These are phyloP conservation scores for Septoria linicola DNA, from an alignment of 2,329 filamentous ascomycete species.

Conservation along the genomic window DNA sequence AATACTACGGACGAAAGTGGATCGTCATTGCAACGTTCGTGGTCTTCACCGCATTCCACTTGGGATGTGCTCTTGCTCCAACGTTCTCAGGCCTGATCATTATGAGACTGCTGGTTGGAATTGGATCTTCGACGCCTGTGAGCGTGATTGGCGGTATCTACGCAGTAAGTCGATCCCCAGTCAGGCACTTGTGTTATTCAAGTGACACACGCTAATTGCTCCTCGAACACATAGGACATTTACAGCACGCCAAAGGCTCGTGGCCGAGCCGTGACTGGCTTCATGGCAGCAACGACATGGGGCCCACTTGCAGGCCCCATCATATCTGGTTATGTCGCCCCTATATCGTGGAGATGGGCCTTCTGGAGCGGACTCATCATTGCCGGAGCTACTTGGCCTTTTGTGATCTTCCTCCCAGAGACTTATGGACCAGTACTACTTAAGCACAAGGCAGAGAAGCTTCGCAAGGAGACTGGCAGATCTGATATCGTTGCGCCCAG, in stretches of 20 bases:
- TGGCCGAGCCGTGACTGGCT: slow-evolving; percentile 62
- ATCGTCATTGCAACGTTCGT: slow-evolving; percentile 54
- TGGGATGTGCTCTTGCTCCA: slow-evolving; percentile 47
- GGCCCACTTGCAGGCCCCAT: slow-evolving; percentile 67
- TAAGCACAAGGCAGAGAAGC: slow-evolving; percentile 50
- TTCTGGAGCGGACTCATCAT: slow-evolving; percentile 71
- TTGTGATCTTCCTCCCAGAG: slow-evolving; percentile 61
- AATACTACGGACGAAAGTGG: slow-evolving; percentile 47
- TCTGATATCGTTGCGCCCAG: slow-evolving; percentile 58
- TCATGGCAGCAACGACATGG: slow-evolving; percentile 65
- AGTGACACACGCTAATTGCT: background rate
- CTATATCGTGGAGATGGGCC: slow-evolving; percentile 66
- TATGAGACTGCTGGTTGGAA: slow-evolving; percentile 46
- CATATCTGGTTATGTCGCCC: slow-evolving; percentile 61
- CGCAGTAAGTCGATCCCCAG: slow-evolving; percentile 40
- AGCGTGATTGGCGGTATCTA: slow-evolving; percentile 62
- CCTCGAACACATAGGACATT: slow-evolving; percentile 48
- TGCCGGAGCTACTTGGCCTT: slow-evolving; percentile 60
- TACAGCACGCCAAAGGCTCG: slow-evolving; percentile 57
- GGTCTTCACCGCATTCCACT: slow-evolving; percentile 47
- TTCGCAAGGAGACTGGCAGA: slow-evolving; percentile 60
- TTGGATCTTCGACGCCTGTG: slow-evolving; percentile 52
- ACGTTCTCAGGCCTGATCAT: slow-evolving; percentile 47
- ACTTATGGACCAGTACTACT: slow-evolving; percentile 49
- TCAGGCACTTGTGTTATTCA: too few relatives aligned